Conservation (phyloP, 2,329 filamentous ascomycete species). For the Bipolaris bicolor region DNA sequence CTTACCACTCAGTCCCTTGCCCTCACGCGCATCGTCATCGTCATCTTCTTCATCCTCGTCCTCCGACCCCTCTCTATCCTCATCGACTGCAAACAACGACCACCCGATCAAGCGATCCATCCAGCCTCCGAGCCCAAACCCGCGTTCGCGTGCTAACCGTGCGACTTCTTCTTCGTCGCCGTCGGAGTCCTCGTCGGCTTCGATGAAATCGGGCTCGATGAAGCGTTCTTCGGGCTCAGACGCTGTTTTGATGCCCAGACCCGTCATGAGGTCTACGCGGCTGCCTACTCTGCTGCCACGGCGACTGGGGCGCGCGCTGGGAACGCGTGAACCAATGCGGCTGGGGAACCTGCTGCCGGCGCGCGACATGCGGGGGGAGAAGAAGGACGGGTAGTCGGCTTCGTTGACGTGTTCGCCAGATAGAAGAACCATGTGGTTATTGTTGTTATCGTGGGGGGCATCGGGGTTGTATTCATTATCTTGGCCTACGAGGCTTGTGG, state of each 20-base stretch:
- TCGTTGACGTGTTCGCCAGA: constrained; percentile 45
- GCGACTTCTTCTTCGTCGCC: constrained; percentile 62
- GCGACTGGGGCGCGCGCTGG: constrained; percentile 48
- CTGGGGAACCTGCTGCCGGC: constrained; percentile 46
- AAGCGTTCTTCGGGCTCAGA: constrained; percentile 33
- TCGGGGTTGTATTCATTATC: constrained; percentile 42
- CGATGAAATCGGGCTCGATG: constrained; percentile 59
- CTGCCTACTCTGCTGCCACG: constrained; percentile 45
- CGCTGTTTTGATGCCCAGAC: constrained; percentile 27
- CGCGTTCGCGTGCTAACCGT: constrained; percentile 57
- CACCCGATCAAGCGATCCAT: constrained; percentile 65
- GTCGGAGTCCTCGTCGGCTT: constrained; percentile 50
- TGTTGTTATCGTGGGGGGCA: constrained; percentile 27
- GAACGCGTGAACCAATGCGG: constrained; percentile 47
- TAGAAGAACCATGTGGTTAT: constrained; percentile 33
- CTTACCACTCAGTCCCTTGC: constrained; percentile 34
- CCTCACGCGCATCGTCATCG: constrained; percentile 35
- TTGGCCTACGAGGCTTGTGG: constrained; percentile 58
- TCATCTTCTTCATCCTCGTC: constrained; percentile 30
- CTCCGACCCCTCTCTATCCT: constrained; percentile 49
- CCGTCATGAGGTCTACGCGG: constrained; percentile 47
- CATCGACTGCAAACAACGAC: constrained; percentile 61
- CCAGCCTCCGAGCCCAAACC: constrained; percentile 62
- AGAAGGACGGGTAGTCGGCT: constrained; percentile 41
- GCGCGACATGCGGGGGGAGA: constrained; percentile 40